These are phyloP conservation scores for Cercospora zeae-maydis DNA, from an alignment of 2,329 filamentous ascomycete genomes.

Conservation along the genomic window DNA sequence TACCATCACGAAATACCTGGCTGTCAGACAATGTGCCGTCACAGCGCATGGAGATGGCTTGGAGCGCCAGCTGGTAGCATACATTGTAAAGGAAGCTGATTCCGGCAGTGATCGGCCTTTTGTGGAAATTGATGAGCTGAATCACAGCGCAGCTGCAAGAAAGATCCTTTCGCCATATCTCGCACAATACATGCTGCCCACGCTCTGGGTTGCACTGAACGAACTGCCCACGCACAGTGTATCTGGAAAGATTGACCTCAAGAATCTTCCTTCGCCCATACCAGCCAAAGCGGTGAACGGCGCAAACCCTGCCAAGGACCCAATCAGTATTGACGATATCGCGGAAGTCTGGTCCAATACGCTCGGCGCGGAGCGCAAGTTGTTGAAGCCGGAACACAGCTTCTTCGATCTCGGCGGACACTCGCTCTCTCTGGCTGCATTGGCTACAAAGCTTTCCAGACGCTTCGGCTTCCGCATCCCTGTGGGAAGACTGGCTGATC, in stretches of 20 bases:
- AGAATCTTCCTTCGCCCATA: slow-evolving; percentile 64
- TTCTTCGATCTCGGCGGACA: slow-evolving; percentile 82
- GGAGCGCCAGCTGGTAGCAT: slow-evolving; percentile 71
- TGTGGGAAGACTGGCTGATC: slow-evolving; percentile 66
- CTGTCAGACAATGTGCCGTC: slow-evolving; percentile 68
- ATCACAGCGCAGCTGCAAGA: slow-evolving; percentile 67
- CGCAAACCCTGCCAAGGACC: slow-evolving; percentile 42
- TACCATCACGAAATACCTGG: slow-evolving; percentile 65
- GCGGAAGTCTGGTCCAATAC: slow-evolving; percentile 69
- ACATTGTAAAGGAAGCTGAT: slow-evolving; percentile 66
- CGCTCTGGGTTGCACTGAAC: slow-evolving; percentile 70
- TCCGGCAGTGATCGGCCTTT: slow-evolving; percentile 55
- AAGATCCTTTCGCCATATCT: slow-evolving; percentile 62
- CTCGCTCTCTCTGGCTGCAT: slow-evolving; percentile 71
- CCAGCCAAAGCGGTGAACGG: slow-evolving; percentile 41
- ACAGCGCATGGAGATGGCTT: slow-evolving; percentile 72
- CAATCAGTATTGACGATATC: slow-evolving; percentile 64
- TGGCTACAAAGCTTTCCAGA: slow-evolving; percentile 66
- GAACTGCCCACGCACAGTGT: slow-evolving; percentile 71
- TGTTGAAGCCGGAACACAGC: slow-evolving; percentile 66
- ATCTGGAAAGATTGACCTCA: slow-evolving; percentile 74
- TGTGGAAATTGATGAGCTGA: slow-evolving; percentile 65
- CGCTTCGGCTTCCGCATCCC: slow-evolving; percentile 71
- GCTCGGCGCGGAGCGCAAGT: slow-evolving; percentile 60
- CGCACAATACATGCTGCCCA: slow-evolving; percentile 80